Conservation (phyloP, 441 rosid species). For the Brassica balearica region DNA sequence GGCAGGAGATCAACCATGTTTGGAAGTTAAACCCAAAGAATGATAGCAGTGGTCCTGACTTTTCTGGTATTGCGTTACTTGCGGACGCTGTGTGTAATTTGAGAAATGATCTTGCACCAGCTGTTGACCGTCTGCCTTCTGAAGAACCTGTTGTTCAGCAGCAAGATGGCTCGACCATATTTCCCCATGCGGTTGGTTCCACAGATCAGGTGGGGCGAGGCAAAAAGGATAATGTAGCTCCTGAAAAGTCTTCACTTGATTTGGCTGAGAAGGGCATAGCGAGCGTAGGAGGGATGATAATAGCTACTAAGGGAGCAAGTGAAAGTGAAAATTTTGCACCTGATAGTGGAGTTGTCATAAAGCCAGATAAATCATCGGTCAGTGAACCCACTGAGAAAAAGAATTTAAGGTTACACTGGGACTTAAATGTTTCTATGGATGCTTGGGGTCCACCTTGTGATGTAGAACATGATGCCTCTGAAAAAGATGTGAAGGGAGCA, state of each 20-base stretch:
- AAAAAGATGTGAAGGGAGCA: constrained; percentile 35
- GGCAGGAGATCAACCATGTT: constrained; percentile 6
- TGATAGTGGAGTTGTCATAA: background rate
- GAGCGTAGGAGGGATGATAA: background rate
- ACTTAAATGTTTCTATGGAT: constrained; percentile 61
- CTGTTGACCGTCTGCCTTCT: background rate
- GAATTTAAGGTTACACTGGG: constrained; percentile 50
- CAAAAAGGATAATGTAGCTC: too few relatives aligned
- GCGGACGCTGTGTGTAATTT: constrained; percentile 57
- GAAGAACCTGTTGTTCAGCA: constrained; percentile 13
- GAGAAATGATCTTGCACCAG: constrained; percentile 20
- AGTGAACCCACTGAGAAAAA: background rate
- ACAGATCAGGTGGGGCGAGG: background rate
- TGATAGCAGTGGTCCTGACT: constrained; percentile 30
- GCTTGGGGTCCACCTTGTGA: constrained; percentile 60
- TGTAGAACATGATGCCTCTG: constrained; percentile 34
- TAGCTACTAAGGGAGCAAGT: background rate
- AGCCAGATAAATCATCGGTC: background rate
- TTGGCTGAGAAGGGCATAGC: too few relatives aligned
- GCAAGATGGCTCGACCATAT: constrained; percentile 17
- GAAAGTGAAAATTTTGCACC: background rate
- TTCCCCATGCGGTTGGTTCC: background rate
- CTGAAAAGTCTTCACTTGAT: too few relatives aligned
- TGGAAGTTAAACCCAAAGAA: constrained; percentile 29
- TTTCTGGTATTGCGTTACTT: constrained; percentile 50